A percentile compares a stretch with the other conserved stretches of the same genome.
These are phyloP conservation scores for Rhododendron williamsianum DNA, from an alignment of 148 eudicot genomes.

Conservation along the genomic window DNA sequence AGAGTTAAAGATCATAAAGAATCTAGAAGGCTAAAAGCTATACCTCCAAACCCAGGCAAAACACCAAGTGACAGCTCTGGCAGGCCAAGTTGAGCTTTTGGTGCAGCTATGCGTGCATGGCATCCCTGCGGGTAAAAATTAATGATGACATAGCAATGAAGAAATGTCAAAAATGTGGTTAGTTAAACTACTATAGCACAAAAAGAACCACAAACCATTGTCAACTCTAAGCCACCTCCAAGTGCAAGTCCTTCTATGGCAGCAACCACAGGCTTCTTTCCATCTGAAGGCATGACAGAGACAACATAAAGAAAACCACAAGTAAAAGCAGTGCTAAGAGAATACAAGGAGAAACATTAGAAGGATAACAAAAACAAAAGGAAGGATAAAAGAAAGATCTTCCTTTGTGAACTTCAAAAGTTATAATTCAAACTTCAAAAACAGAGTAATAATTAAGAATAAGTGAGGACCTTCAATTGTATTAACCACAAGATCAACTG, in stretches of 20 bases:
- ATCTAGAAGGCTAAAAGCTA: background rate
- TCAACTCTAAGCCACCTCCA: slow-evolving; percentile 91
- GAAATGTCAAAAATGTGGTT: background rate
- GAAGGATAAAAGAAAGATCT: background rate
- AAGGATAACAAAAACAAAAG: background rate
- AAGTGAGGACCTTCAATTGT: slow-evolving; percentile 63
- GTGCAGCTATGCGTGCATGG: slow-evolving; percentile 86
- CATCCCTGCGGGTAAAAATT: slow-evolving; percentile 51
- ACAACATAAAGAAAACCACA: background rate
- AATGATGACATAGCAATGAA: background rate
- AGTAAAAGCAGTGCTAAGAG: background rate
- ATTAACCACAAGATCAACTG: slow-evolving; percentile 63
- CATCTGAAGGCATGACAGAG: slow-evolving; percentile 40
- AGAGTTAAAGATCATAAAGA: background rate
- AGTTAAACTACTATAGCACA: background rate
- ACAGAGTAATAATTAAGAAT: background rate
- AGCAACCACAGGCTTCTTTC: slow-evolving; percentile 83
- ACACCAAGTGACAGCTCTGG: slow-evolving; percentile 90
- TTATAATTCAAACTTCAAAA: background rate
- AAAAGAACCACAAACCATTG: slow-evolving; percentile 57
- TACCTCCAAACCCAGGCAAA: slow-evolving; percentile 92
- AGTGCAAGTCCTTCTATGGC: slow-evolving; percentile 89
- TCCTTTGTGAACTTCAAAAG: background rate
- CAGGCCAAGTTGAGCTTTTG: slow-evolving; percentile 77
- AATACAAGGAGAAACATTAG: background rate